Base-by-base conservation (phyloP, 805 yeast species). In the Nakazawaea wyomingensis region DNA sequence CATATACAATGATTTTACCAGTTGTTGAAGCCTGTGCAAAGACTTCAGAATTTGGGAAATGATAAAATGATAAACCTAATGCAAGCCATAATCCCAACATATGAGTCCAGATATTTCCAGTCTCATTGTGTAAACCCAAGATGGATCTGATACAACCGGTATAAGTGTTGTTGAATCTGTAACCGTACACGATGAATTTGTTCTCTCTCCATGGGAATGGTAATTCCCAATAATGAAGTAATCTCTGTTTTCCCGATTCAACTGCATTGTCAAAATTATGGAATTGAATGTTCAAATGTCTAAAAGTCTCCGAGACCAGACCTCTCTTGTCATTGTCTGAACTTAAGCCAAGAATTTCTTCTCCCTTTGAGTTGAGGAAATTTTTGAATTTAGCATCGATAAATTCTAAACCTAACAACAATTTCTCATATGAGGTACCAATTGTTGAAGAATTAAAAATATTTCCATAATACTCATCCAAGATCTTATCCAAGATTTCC, bases 131-230 rank as follows among this genome's bases (percentile, higher is more conserved):
- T 59, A 72, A 49, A 37, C 68, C 59, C 56, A 78, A 72, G 14
- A 89, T 66, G 37, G 90, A 77, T 46, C 68, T 61, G 24, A 83
- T 41, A 50, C 93, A 83, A 43, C 74, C 71, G 5, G 54, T 24
- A 56, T 83, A 89, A 32, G 75, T 72, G 45, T 76, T 66, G 48
- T 83, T 80, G 63, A 91, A 93, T 47, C 97, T 69, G 65, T 91
- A 93, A 3, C 98, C 98, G 43, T 77, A 67, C 17, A 84, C 68
- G 46, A 93, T 86, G 60, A 75, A 89, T 46, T 88, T 80, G 64
- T 93, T 91, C 62, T 90, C 97, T 55, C 95, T 76, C 96, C 96
- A 91, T 37, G 85, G 87, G 51, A 82, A 77, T 2, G 99, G 99
- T 34, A 91, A 68, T 60, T 91, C 95, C 56, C 85, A 87, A 60